Conservation (phyloP, 306 rosid species). For the Cicer cuneatum region DNA sequence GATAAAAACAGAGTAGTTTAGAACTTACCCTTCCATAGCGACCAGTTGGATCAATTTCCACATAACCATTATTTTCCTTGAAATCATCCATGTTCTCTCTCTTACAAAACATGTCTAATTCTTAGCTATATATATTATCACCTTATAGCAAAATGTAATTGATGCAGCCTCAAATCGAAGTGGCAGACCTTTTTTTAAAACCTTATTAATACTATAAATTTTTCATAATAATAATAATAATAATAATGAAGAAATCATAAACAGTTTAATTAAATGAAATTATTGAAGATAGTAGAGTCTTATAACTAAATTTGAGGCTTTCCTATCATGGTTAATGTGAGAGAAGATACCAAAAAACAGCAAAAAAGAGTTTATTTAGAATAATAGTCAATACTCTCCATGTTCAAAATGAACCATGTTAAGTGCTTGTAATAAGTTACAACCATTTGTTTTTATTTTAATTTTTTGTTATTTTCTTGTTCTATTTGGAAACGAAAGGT, state of each 20-base stretch:
- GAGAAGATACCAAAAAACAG: constrained; percentile 63
- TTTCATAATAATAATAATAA: neutral
- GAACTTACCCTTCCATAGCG: constrained; percentile 83
- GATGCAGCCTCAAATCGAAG: neutral
- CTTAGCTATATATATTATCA: constrained; percentile 26
- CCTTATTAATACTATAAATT: neutral
- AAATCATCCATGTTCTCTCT: constrained; percentile 45
- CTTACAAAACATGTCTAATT: constrained; percentile 50
- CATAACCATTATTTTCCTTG: constrained; percentile 50
- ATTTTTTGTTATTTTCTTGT: constrained; percentile 29
- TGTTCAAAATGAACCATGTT: constrained; percentile 49
- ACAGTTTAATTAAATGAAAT: neutral
- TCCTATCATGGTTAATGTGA: constrained; percentile 70
- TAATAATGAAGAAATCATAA: neutral
- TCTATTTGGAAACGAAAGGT: constrained; percentile 44
- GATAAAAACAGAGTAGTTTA: constrained; percentile 9
- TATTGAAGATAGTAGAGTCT: neutral
- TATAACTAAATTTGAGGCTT: constrained; percentile 64
- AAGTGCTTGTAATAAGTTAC: constrained; percentile 47
- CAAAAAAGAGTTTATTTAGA: constrained; percentile 58
- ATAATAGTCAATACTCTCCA: constrained; percentile 65
- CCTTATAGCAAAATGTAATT: neutral
- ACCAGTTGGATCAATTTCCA: constrained; percentile 82
- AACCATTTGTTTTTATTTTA: constrained; percentile 52
- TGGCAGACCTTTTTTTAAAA: no score